Percentiles rank a stretch among this genome's conserved stretches.
Evolutionary conservation across 1,139 yeast species (phyloP).

Genomic region (Yamadazyma friedrichii): DNA sequence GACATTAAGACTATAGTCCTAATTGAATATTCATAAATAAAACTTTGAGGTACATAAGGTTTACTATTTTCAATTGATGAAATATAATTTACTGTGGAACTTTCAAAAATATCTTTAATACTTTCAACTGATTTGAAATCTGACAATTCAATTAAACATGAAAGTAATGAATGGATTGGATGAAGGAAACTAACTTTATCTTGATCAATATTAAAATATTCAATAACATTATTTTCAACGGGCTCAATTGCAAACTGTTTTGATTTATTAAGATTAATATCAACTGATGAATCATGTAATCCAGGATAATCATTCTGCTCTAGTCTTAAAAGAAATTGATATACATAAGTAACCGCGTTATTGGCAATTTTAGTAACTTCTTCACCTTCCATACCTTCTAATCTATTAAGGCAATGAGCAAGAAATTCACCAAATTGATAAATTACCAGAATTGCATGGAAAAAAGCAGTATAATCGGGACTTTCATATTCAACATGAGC

Average conservation of each 20-base stretch:
- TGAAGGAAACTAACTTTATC: conserved; percentile 72
- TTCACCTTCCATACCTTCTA: conserved; percentile 19
- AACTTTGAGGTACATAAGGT: conserved; percentile 15
- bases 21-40: conserved; percentile 71
- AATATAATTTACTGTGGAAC: conserved; percentile 6
- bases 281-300: conserved; percentile 27
- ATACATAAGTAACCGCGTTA: conserved; percentile 33
- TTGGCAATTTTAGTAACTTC: conserved; percentile 22
- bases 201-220: conserved; percentile 25
- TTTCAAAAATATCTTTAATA: conserved; percentile 19
- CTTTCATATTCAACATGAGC: conserved; percentile 91
- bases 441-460: conserved; percentile 71
- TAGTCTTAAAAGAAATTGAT: conserved; percentile 27
- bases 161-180: conserved; percentile 72
- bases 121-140: conserved; percentile 25
- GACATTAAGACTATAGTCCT: conserved; percentile 62
- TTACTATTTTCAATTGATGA: conserved; percentile 1
- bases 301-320: conserved; percentile 32
- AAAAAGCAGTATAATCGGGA: conserved; percentile 79
- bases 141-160: conserved; percentile 66
- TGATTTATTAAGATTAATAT: conserved; percentile 21
- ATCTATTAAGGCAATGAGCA: conserved; percentile 46
- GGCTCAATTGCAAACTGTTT: conserved; percentile 22
- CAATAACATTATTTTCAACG: conserved; percentile 22
- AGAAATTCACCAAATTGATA: conserved; percentile 61